A percentile compares a stretch with the other conserved stretches of the same genome.
Evolutionary conservation across 331 rosid species (phyloP).

Genomic region (Telfairia occidentalis): DNA sequence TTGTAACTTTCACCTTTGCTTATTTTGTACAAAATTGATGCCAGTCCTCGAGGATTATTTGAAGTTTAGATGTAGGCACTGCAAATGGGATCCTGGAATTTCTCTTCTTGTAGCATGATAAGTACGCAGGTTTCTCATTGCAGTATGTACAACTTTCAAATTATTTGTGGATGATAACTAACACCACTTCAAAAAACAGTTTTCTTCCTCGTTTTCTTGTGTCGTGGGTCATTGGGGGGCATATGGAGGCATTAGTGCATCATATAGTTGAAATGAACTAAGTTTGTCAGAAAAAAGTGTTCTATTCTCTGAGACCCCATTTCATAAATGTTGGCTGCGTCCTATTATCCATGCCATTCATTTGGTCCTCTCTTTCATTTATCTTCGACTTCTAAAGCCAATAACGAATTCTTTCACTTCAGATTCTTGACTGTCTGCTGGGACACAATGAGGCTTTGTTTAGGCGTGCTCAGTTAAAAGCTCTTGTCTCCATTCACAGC

Average conservation of each 20-base stretch:
- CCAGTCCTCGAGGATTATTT: neutral
- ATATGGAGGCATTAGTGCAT: neutral
- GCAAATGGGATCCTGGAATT: neutral
- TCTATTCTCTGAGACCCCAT: neutral
- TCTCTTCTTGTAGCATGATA: neutral
- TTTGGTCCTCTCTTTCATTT: neutral
- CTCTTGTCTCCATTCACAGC: constrained; percentile 83
- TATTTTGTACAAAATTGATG: neutral
- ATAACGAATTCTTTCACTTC: constrained; percentile 15
- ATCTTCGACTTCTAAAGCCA: constrained; percentile 11
- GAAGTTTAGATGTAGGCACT: neutral
- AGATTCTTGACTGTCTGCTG: constrained; percentile 67
- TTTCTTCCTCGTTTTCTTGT: neutral
- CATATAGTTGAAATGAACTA: neutral
- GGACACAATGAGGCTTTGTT: constrained; percentile 90
- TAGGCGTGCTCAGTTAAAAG: constrained; percentile 92
- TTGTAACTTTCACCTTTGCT: neutral
- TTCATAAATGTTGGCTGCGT: neutral
- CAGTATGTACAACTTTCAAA: neutral
- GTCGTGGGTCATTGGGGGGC: neutral
- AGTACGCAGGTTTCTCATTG: neutral
- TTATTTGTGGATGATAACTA: neutral
- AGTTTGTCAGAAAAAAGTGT: neutral
- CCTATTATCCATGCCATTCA: neutral
- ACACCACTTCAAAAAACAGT: neutral